Base-by-base conservation (phyloP, 2,329 filamentous ascomycete species). In the Myrmaecium sp. region DNA sequence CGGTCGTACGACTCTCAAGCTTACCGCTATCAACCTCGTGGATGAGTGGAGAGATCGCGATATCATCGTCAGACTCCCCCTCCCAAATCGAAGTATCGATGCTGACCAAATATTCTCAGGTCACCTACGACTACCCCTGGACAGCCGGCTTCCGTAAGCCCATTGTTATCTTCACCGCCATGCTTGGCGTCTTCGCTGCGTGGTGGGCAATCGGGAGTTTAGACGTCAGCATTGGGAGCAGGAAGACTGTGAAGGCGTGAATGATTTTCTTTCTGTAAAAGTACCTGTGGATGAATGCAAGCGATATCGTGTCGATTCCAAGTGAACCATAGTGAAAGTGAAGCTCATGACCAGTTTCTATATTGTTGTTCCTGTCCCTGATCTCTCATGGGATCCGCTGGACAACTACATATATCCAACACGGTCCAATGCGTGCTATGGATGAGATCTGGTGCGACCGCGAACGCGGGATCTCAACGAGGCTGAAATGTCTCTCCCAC, bases 31-130 rank as follows among this genome's bases (percentile, higher is more conserved):
- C 40, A 95, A 94, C 50, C 60, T 95, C 27, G 80, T 91, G 1
- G 89, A 98, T 41, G 89, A 95, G 39, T 70, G 84, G 44, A 69
- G 84, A 28, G 82, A 84, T 43, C 73, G 79, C 17, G 74, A 89
- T 36, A 53, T 95, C 13, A 60, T 93, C 40, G 77, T 64, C 49
- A 39, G 53, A 46, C 28, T 25, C 18, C 21, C 11, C 22, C 8
- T 5, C 3, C 7, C 14, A 10, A 18, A 4, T 21, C 8, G 5
- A 5, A 13, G 6, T 9, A 18, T 19, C 16, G 15, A 10, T 19
- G 10, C 25, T 28, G 28, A 19, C 31, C 30, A 21, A 7, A 20
- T 14, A 13, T 14, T 15, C 13, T 8, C 28, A 64, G 55, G 48
- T 95, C 28, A 76, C 78, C 2, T 98, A 98, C 52, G 79, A 93